Conservation (phyloP, 495 filamentous ascomycete species). For the Daldinia bambusicola region DNA sequence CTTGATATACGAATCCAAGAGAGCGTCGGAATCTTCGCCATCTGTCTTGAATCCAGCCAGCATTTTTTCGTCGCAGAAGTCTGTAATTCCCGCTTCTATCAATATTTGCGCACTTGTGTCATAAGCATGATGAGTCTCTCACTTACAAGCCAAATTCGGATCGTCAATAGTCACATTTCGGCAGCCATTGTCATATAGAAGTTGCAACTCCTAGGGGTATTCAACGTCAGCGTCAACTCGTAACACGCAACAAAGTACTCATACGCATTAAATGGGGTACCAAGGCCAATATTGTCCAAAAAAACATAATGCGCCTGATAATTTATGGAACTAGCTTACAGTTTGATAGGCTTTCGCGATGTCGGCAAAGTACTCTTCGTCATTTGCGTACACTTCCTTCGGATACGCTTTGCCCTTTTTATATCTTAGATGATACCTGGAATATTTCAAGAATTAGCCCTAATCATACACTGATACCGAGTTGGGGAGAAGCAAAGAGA, state of each 20-base stretch:
- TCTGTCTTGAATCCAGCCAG: conserved; percentile 69
- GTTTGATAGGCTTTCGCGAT: conserved; percentile 70
- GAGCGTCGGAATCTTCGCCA: conserved; percentile 64
- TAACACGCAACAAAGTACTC: background rate
- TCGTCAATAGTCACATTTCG: conserved; percentile 75
- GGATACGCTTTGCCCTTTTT: conserved; percentile 70
- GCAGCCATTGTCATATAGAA: conserved; percentile 71
- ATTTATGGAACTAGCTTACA: conserved; percentile 21
- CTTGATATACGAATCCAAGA: conserved; percentile 73
- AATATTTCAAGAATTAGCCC: conserved; percentile 48
- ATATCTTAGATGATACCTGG: conserved; percentile 67
- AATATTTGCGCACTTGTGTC: background rate
- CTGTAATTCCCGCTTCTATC: conserved; percentile 48
- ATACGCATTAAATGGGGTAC: too few species aligned
- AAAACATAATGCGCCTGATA: background rate
- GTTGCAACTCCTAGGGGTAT: conserved; percentile 61
- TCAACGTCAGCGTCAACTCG: conserved; percentile 22
- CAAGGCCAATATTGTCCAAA: background rate
- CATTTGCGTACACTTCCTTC: conserved; percentile 66
- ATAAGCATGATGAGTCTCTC: background rate
- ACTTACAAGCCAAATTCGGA: conserved; percentile 73
- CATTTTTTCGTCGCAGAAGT: conserved; percentile 77
- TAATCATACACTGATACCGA: background rate
- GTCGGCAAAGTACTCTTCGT: conserved; percentile 72
- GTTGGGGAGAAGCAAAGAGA: background rate